phyloP scores from a whole-genome alignment of 305 asterid genomes.

The Fraxinus baroniana region DNA sequence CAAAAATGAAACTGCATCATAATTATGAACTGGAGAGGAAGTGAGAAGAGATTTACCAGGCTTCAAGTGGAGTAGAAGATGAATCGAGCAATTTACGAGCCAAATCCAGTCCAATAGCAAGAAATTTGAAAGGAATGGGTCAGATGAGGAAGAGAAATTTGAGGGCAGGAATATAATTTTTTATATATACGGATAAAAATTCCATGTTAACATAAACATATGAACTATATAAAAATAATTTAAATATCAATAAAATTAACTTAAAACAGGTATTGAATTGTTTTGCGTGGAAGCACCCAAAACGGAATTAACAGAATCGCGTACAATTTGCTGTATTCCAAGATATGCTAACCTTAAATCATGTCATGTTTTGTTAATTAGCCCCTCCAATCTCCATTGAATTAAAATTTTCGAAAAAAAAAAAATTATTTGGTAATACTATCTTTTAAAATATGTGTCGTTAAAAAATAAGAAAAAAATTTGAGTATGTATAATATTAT shows the following conservation, averaged over 20 bases:
- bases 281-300: conserved; percentile 32
- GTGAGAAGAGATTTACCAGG: background rate
- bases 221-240: background rate
- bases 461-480: no score
- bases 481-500: no score
- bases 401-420: no score
- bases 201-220: background rate
- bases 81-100: background rate
- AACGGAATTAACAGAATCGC: conserved; percentile 56
- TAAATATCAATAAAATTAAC: background rate
- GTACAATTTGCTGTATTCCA: conserved; percentile 33
- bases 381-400: no score
- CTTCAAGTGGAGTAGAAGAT: background rate
- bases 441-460: no score
- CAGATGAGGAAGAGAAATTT: background rate
- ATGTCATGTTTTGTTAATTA: background rate
- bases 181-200: conserved; percentile 8
- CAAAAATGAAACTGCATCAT: background rate
- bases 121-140: background rate
- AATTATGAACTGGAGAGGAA: background rate
- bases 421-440: no score
- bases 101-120: background rate
- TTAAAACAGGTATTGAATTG: background rate
- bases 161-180: background rate
- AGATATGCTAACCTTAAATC: conserved; percentile 16